These are phyloP conservation scores for Serpula lacrymans DNA, from an alignment of 768 basidiomycete species.

Conservation along the genomic window DNA sequence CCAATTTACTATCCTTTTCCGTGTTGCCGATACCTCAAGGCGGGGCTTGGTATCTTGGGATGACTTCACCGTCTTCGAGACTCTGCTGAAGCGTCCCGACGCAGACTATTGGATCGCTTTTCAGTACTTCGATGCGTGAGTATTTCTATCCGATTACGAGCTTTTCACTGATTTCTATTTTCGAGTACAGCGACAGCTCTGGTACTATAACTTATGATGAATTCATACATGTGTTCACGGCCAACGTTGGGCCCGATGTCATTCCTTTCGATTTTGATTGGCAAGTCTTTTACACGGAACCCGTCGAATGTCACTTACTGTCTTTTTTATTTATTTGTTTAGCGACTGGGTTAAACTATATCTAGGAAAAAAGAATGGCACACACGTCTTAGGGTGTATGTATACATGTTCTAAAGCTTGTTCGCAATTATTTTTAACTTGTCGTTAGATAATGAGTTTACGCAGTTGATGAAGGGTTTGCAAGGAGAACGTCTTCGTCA, in stretches of 20 bases:
- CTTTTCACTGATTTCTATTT: conserved; percentile 7
- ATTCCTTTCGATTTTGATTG: conserved; percentile 97
- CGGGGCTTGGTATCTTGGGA: conserved; percentile 87
- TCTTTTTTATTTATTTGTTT: conserved; percentile 6
- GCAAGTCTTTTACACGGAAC: conserved; percentile 33
- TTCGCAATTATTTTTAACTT: conserved; percentile 6
- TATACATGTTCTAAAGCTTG: conserved; percentile 10
- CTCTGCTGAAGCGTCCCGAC: conserved; percentile 87
- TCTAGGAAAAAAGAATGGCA: conserved; percentile 87
- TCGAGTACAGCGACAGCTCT: conserved; percentile 67
- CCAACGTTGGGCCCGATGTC: conserved; percentile 71
- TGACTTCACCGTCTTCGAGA: conserved; percentile 95
- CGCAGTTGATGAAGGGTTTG: conserved; percentile 96
- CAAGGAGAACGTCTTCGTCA: conserved; percentile 97
- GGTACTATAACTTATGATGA: conserved; percentile 92
- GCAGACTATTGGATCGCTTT: conserved; percentile 98
- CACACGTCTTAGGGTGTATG: conserved; percentile 90
- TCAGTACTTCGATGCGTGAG: conserved; percentile 93
- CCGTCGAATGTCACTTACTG: conserved; percentile 1
- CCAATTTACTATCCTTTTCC: conserved; percentile 88
- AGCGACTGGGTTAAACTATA: conserved; percentile 97
- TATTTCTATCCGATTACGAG: conserved; percentile 10
- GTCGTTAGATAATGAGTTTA: conserved; percentile 85
- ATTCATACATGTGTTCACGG: conserved; percentile 88
- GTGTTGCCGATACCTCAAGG: conserved; percentile 77